A percentile compares a stretch with the other conserved stretches of the same genome.
Evolutionary conservation across 306 rosid species (phyloP).

Genomic region (Lathyrus tuberosus): DNA sequence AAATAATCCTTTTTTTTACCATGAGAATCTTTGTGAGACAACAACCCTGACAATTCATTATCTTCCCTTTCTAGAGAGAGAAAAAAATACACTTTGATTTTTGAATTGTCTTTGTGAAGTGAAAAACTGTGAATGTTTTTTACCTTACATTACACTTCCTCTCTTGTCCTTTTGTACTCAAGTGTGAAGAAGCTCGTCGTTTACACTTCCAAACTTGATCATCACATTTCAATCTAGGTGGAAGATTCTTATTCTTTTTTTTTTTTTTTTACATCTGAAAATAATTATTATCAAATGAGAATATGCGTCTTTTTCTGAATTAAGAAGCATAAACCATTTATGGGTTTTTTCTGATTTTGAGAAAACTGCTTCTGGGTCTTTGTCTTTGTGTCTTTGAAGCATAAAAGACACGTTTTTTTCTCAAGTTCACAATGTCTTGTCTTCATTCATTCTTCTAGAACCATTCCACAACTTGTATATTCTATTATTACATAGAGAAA

Average conservation of each 20-base stretch:
- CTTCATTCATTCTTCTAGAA: constrained; percentile 50
- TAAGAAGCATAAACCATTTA: constrained; percentile 35
- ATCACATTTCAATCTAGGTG: constrained; percentile 14
- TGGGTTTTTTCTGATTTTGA: constrained; percentile 46
- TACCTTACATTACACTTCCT: neutral
- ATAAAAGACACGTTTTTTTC: constrained; percentile 46
- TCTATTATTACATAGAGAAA: constrained; percentile 22
- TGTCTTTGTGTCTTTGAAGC: constrained; percentile 20
- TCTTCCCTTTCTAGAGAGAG: constrained; percentile 44
- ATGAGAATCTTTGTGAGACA: constrained; percentile 53
- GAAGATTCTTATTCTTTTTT: constrained; percentile 37
- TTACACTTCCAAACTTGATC: constrained; percentile 21
- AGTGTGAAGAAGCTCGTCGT: constrained; percentile 27
- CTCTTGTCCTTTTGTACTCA: constrained; percentile 36
- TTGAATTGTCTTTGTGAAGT: constrained; percentile 46
- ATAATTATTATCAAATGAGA: neutral
- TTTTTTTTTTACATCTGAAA: neutral
- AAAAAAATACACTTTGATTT: constrained; percentile 49
- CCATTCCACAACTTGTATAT: constrained; percentile 27
- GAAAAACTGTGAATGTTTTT: neutral
- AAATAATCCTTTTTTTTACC: constrained; percentile 39
- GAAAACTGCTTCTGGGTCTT: constrained; percentile 42
- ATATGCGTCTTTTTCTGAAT: constrained; percentile 43
- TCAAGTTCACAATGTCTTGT: constrained; percentile 20
- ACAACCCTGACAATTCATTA: constrained; percentile 47